phyloP scores from a whole-genome alignment of 306 rosid species.

The Cyclanthera cordifolia region DNA sequence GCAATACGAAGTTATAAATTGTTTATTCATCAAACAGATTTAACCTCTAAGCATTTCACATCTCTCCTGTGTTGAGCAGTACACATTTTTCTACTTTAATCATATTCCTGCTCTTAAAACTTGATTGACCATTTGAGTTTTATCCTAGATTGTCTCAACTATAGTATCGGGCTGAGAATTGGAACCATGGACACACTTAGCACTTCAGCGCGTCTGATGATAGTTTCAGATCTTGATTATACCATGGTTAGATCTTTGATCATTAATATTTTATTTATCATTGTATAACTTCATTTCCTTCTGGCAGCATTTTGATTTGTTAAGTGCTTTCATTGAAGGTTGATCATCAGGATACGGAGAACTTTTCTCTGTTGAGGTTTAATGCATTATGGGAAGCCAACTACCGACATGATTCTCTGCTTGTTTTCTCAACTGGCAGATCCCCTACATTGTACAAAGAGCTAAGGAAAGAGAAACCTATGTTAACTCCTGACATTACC shows the following conservation, averaged over 20 bases:
- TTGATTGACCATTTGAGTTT: neutral
- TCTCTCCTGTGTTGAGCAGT: neutral
- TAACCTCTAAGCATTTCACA: neutral
- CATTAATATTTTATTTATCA: neutral
- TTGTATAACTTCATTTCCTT: neutral
- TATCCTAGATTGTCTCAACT: neutral
- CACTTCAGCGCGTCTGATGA: constrained; percentile 61
- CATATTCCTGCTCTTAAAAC: neutral
- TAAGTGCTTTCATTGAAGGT: constrained; percentile 43
- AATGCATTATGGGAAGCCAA: constrained; percentile 84
- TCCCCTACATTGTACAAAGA: constrained; percentile 77
- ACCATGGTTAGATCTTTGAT: constrained; percentile 55
- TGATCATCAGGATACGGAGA: constrained; percentile 85
- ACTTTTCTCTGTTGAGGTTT: constrained; percentile 64
- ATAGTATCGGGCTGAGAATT: constrained; percentile 25
- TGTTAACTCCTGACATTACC: constrained; percentile 89
- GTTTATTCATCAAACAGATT: neutral
- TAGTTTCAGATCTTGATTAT: constrained; percentile 98
- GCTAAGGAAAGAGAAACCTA: constrained; percentile 84
- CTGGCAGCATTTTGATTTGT: constrained; percentile 19
- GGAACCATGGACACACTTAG: constrained; percentile 52
- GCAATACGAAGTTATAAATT: neutral
- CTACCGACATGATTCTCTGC: constrained; percentile 75
- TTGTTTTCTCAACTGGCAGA: constrained; percentile 91
- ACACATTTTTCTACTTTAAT: no score